Percentiles rank a stretch among this genome's conserved stretches.
These are phyloP conservation scores for Nakazawaea ernobii DNA, from an alignment of 805 yeast genomes.

Conservation along the genomic window DNA sequence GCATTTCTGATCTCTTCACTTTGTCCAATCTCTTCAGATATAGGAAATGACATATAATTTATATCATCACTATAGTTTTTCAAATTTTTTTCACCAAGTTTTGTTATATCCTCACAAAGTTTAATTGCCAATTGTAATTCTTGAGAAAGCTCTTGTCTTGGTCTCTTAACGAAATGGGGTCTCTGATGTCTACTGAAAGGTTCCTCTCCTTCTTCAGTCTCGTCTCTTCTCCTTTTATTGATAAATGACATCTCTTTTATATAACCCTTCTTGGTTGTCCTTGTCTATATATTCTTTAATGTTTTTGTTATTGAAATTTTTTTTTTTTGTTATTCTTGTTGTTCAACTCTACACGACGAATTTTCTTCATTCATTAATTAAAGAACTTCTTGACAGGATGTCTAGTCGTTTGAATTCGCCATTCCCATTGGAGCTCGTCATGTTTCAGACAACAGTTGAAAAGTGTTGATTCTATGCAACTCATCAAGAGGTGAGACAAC, in stretches of 20 bases:
- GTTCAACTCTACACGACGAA: too few species aligned
- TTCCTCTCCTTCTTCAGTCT: neutral
- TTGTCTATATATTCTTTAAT: neutral
- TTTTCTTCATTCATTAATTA: too few species aligned
- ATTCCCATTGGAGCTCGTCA: neutral
- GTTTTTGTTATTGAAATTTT: neutral
- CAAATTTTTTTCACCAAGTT: conserved; percentile 46
- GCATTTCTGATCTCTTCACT: conserved; percentile 56
- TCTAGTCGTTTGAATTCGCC: too few species aligned
- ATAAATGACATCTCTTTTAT: conserved; percentile 4
- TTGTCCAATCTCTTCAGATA: conserved; percentile 57
- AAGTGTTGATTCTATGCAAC: too few species aligned
- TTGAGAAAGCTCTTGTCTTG: conserved; percentile 8
- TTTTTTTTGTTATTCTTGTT: neutral
- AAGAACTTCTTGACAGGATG: too few species aligned
- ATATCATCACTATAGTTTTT: conserved; percentile 37
- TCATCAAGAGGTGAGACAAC: too few species aligned
- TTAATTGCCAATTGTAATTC: conserved; percentile 35
- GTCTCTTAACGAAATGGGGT: conserved; percentile 1
- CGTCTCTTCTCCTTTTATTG: conserved; percentile 4
- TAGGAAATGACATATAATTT: conserved; percentile 62
- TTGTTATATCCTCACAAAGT: conserved; percentile 45
- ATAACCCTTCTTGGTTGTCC: neutral
- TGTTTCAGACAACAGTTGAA: too few species aligned
- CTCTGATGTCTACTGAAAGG: neutral